Evolutionary conservation across 2,329 filamentous ascomycete species (phyloP), one percentile per base, ranked within the genome.

Genomic region (Clonostachys solani): DNA sequence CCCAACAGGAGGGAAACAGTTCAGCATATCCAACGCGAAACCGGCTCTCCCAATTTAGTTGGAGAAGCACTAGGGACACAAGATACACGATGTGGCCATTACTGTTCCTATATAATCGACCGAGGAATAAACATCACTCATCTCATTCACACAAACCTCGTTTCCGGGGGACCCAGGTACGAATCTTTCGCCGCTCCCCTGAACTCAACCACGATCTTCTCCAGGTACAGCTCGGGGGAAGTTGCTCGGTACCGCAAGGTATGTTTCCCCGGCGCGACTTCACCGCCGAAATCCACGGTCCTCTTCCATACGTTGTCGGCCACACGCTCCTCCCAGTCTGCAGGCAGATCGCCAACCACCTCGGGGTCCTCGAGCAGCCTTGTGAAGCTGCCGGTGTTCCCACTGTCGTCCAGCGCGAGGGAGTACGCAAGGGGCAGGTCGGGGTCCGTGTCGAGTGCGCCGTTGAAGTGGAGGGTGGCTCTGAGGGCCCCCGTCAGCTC

Each of bases 301-400:
- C 67, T 71, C 12, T 59, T 64, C 75, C 74, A 78, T 7, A 72
- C 72, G 19, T 67, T 54, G 43, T 75, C 68, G 1, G 69, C 69
- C 1, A 78, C 74, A 1, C 68, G 68, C 12, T 56, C 59, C 7
- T 63, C 57, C 75, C 75, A 79, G 12, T 68, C 67, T 1, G 69
- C 68, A 5, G 75, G 75, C 51, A 50, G 68, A 53, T 64, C 71
- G 33, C 42, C 42, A 4, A 33, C 15, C 15, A 33, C 18, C 33
- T 44, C 33, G n/a, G 42, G 42, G 18, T 44, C 33, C n/a, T 44
- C 42, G 19, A 44, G 18, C 17, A 44, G 15, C 18, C 42, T 19
- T 13, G 41, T 23, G 41, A 19, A 15, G n/a, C n/a, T 17, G 16
- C 16, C 3, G 41, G 41, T 1, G 16, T 42, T n/a, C 23, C 23